Base-by-base conservation (phyloP, 176 grass and related monocot genomes). In the Aegilops longissima region DNA sequence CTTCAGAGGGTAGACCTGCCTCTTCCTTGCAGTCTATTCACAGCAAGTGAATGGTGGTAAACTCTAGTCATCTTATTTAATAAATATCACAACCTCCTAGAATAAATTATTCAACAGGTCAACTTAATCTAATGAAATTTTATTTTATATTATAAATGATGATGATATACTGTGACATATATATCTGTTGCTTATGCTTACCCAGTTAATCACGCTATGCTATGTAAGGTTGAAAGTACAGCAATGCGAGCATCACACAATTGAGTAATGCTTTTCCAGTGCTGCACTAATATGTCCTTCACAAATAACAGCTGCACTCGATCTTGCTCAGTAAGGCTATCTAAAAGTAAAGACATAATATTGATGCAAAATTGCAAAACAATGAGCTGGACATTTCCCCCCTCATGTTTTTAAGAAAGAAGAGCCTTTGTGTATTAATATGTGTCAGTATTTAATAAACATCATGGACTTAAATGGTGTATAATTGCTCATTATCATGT, bases 11-110 rank as follows among this genome's bases (percentile, higher is more conserved):
- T 44, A 44, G 42, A 44, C 42, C 42, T 44, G 42, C 30, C 42
- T 67, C n/a, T 74, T 59, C 16, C 34, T 40, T 89, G 80, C 51
- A 62, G 11, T 66, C 70, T 80, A 63, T 25, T 21, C 68, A 72
- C 27, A 47, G 45, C 69, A 66, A 80, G n/a, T 70, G 45, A 52
- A 31, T 25, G 24, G 21, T 25, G 2, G 39, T 36, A 40, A 42
- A 27, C 7, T 39, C 77, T 79, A 63, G 18, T 56, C 29, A 71
- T 4, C 68, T 82, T 39, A 25, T 82, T 72, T 72, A 39, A 23
- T 9, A 39, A 79, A 84, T 40, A 12, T 38, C 21, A 68, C 2
- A 61, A 25, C 25, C 66, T 56, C 35, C 31, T 71, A 62, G 40
- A 42, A 71, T 62, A 87, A 51, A 68, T 70, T 69, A 63, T 68